Percentiles rank a stretch among this genome's conserved stretches.
Evolutionary conservation across 129 eudicot genomes (phyloP).

Genomic region (Gnaphalium uliginosum): DNA sequence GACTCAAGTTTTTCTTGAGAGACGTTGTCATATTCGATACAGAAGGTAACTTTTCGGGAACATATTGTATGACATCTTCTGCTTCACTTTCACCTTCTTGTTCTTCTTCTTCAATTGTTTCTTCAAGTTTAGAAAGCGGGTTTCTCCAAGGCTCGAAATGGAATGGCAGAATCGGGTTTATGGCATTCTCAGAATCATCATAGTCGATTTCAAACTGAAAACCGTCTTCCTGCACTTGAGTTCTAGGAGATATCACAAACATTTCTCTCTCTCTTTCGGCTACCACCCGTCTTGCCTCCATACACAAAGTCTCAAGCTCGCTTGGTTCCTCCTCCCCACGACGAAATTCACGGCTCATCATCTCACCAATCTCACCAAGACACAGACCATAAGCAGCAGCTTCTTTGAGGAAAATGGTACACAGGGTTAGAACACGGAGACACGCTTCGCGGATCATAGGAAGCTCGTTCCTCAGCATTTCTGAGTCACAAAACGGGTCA

Average conservation of each 20-base stretch:
- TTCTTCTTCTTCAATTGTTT: slow-evolving; percentile 50
- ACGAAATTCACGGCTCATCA: slow-evolving; percentile 89
- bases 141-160: slow-evolving; percentile 50
- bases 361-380: slow-evolving; percentile 91
- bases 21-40: slow-evolving; percentile 59
- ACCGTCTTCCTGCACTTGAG: slow-evolving; percentile 48
- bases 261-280: slow-evolving; percentile 38
- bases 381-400: slow-evolving; percentile 78
- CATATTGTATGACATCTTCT: slow-evolving; percentile 17
- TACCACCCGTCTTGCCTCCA: slow-evolving; percentile 73
- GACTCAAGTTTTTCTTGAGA: slow-evolving; percentile 45
- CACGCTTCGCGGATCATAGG: slow-evolving; percentile 96
- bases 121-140: slow-evolving; percentile 75
- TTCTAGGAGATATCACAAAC: slow-evolving; percentile 44
- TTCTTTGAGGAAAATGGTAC: slow-evolving; percentile 82
- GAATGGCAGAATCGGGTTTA: slow-evolving; percentile 29
- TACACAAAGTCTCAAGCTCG: slow-evolving; percentile 82
- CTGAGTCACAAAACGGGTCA: slow-evolving; percentile 65
- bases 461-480: slow-evolving; percentile 69
- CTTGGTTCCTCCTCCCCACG: slow-evolving; percentile 96
- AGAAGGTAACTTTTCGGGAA: slow-evolving; percentile 23
- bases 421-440: slow-evolving; percentile 76
- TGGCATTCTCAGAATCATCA: slow-evolving; percentile 48
- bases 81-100: slow-evolving; percentile 23
- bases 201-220: slow-evolving; percentile 64